phyloP scores from a whole-genome alignment of 345 rosid genomes.

The Eucalyptus leucophloia region DNA sequence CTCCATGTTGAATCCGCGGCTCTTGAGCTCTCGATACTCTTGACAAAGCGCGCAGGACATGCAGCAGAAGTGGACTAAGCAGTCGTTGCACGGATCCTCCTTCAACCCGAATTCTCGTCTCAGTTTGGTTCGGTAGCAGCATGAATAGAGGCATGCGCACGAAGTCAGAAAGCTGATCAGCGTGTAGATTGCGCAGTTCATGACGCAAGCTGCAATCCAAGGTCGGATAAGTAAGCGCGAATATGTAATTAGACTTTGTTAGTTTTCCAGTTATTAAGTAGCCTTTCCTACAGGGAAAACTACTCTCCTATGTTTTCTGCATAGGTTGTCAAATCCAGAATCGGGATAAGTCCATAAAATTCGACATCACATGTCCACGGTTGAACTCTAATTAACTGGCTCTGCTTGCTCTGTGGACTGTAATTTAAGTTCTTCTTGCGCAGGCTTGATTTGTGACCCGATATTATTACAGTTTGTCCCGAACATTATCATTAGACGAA shows the following conservation, averaged over 20 bases:
- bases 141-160: slow-evolving; percentile 7
- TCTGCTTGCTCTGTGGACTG: neutral
- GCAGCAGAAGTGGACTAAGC: neutral
- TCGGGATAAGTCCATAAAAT: neutral
- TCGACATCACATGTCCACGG: neutral
- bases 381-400: neutral
- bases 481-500: neutral
- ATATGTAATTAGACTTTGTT: neutral
- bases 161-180: neutral
- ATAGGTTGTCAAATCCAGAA: neutral
- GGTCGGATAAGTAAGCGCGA: neutral
- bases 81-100: neutral
- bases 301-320: neutral
- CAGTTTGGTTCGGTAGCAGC: slow-evolving; percentile 11
- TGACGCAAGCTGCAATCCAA: slow-evolving; percentile 12
- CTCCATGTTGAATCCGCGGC: neutral
- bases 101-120: slow-evolving; percentile 7
- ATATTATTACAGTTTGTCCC: neutral
- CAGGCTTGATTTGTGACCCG: neutral
- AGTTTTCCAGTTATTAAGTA: neutral
- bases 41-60: neutral
- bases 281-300: neutral
- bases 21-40: neutral
- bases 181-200: slow-evolving; percentile 11
- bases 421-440: neutral